phyloP scores from a whole-genome alignment of 1,284 basidiomycete species.

The Rhodotorula mucilaginosa region DNA sequence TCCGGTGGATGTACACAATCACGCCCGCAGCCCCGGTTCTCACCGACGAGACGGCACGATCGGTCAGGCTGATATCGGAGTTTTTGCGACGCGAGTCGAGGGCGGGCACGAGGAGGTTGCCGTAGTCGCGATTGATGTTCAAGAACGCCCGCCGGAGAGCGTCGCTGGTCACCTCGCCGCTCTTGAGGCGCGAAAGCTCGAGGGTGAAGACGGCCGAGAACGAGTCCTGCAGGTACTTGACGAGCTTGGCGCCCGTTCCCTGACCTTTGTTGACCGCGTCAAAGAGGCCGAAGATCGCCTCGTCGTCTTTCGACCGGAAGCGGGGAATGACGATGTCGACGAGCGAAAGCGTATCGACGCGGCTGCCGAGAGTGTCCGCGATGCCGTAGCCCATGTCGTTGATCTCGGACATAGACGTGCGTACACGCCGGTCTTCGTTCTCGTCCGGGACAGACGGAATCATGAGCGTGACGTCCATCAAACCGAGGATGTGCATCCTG shows the following conservation, averaged over 20 bases:
- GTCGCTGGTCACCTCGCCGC: slow-evolving; percentile 59
- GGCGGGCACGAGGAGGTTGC: slow-evolving; percentile 61
- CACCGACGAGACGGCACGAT: slow-evolving; percentile 29
- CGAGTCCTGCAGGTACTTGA: slow-evolving; percentile 75
- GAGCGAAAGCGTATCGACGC: slow-evolving; percentile 73
- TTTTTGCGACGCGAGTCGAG: slow-evolving; percentile 47
- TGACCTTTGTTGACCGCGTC: slow-evolving; percentile 61
- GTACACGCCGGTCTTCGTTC: slow-evolving; percentile 82
- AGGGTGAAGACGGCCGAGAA: slow-evolving; percentile 64
- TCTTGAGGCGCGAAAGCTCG: slow-evolving; percentile 59
- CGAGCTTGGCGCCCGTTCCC: slow-evolving; percentile 51
- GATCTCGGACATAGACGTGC: slow-evolving; percentile 86
- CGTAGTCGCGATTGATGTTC: slow-evolving; percentile 67
- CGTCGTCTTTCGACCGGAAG: slow-evolving; percentile 72
- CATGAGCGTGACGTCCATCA: slow-evolving; percentile 96
- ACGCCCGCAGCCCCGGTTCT: slow-evolving; percentile 82
- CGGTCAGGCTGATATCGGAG: slow-evolving; percentile 42
- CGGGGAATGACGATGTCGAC: slow-evolving; percentile 89
- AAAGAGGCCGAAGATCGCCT: slow-evolving; percentile 97
- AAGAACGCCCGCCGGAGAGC: slow-evolving; percentile 83
- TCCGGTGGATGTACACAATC: slow-evolving; percentile 78
- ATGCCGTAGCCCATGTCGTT: slow-evolving; percentile 96
- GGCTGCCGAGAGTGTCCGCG: slow-evolving; percentile 83
- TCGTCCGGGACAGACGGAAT: slow-evolving; percentile 85
- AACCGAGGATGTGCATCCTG: slow-evolving; percentile 80